Evolutionary conservation across 2,329 filamentous ascomycete genomes (phyloP).

Genomic region (Xylariomycetidae sp.): DNA sequence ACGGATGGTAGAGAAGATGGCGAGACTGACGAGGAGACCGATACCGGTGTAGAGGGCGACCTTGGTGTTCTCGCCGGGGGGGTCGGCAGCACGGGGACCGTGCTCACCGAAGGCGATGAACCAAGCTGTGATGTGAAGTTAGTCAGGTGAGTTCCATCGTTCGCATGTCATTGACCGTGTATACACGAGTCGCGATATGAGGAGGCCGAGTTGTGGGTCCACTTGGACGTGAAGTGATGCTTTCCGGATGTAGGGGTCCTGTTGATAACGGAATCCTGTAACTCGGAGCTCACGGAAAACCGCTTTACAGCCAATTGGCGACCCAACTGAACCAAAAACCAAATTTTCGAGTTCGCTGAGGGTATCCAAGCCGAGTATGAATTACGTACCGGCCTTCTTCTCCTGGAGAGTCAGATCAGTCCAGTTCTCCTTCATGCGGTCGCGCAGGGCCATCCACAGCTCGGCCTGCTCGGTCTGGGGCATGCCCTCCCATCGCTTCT

Average conservation of each 20-base stretch:
- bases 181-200: conserved; percentile 15
- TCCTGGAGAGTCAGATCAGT: conserved; percentile 89
- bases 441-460: conserved; percentile 95
- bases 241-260: too few species aligned
- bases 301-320: neutral
- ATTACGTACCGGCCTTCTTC: conserved; percentile 94
- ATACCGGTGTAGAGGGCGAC: conserved; percentile 67
- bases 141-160: conserved; percentile 28
- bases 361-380: conserved; percentile 3
- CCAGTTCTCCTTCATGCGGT: conserved; percentile 99
- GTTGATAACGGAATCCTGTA: too few species aligned
- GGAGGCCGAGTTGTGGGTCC: conserved; percentile 12
- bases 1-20: conserved; percentile 68
- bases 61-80: conserved; percentile 79
- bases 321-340: too few species aligned
- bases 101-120: conserved; percentile 98
- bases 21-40: conserved; percentile 61
- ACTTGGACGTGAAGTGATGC: conserved; percentile 12
- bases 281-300: too few species aligned
- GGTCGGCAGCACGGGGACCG: conserved; percentile 76
- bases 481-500: conserved; percentile 99
- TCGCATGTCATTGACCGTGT: conserved; percentile 20
- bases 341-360: neutral
- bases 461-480: conserved; percentile 98
- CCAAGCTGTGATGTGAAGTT: conserved; percentile 64